These are phyloP conservation scores for Leishmania mexicana DNA, from an alignment of 208 protist species.

Conservation along the genomic window DNA sequence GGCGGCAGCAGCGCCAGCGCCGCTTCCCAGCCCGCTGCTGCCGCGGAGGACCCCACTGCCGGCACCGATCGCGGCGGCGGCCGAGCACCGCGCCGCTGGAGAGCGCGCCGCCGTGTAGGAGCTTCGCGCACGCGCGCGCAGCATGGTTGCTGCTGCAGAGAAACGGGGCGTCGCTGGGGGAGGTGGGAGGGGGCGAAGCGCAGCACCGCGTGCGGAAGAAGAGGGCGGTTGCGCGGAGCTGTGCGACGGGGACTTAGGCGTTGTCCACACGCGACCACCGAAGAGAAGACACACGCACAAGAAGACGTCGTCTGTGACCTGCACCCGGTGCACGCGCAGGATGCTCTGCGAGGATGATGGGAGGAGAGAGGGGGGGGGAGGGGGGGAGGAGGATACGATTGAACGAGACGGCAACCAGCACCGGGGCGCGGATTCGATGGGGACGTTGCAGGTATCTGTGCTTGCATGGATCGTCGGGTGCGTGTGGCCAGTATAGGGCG, in stretches of 20 bases:
- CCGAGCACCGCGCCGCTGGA: conserved; percentile 22
- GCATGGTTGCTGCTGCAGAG: conserved; percentile 3
- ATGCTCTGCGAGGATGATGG: not conserved
- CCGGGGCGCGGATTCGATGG: too few species aligned
- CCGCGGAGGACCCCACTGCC: not conserved
- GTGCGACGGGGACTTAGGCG: too few species aligned
- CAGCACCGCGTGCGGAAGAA: too few species aligned
- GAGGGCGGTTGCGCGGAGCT: too few species aligned
- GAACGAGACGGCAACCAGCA: too few species aligned
- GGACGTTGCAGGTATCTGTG: too few species aligned
- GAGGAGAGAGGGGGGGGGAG: too few species aligned
- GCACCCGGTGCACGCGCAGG: not conserved
- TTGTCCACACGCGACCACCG: not conserved
- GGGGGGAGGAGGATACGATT: too few species aligned
- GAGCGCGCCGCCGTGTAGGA: conserved; percentile 23
- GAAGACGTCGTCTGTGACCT: not conserved
- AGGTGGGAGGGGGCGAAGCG: too few species aligned
- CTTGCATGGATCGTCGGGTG: too few species aligned
- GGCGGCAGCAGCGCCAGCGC: not conserved
- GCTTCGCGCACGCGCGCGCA: conserved; percentile 25
- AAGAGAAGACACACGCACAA: not conserved
- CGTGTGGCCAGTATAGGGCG: too few species aligned
- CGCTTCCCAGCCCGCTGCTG: not conserved
- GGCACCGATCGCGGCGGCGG: conserved; percentile 9
- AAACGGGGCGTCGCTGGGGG: not conserved